Evolutionary conservation across 2,329 filamentous ascomycete genomes (phyloP), one percentile per base, ranked within the genome.

Genomic region (Penicillium sp.): DNA sequence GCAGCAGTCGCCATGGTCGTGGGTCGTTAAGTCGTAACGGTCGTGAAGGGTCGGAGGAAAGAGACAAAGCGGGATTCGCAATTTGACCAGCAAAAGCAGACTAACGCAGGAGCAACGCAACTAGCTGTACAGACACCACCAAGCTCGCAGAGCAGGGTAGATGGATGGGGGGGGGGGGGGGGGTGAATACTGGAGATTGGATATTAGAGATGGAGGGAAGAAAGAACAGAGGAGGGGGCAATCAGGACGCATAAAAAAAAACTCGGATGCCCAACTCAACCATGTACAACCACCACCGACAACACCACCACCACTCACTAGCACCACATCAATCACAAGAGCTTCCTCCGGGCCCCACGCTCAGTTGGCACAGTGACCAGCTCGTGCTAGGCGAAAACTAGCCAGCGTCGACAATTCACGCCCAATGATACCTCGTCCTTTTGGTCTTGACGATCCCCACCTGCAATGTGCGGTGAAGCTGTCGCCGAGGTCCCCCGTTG

Each of bases 81-180:
- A 54, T 47, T 54, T 56, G 53, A 51, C 53, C 53, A 53, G 53
- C 53, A 54, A 54, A 41, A 54, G 39, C 35, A 47, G 38, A 47
- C 43, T 41, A 54, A 53, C 39, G 44, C 46, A 42, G 28, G 40
- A 42, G 33, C 43, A 41, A 50, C 30, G 25, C 20, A 28, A 41
- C 16, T 40, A 39, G 46, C 45, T 52, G 47, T 53, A 56, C 47
- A 54, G 29, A 39, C 35, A 40, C 25, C 35, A 41, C 43, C 46
- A 15, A 41, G 47, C 48, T 52, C 46, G 34, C 44, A 50, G 49
- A 53, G 48, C 47, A 43, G 33, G 36, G 14, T 29, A 31, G 27
- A 29, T 18, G 27, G 28, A 16, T 28, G 20, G 32, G 26, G 30
- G n/a, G 20, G 34, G 25, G 7, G 23, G 28, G 29, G 20, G n/a